These are phyloP conservation scores for Nitzschia inconspicua DNA, from an alignment of 108 stramenopile species.

Conservation along the genomic window DNA sequence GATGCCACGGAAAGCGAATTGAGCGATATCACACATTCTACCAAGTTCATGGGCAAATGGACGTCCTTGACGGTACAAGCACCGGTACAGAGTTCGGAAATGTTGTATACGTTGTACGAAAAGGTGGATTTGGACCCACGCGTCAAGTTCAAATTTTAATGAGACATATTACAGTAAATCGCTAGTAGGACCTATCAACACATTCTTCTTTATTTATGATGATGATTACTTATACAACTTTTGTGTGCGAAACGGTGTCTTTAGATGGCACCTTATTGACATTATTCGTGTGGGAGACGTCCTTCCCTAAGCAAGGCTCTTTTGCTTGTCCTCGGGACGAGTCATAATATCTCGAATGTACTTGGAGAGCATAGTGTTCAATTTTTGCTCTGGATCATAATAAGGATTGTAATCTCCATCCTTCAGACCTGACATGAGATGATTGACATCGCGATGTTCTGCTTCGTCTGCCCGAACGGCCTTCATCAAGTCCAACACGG, in stretches of 20 bases:
- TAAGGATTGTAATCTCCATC: conserved; percentile 65
- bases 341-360: conserved; percentile 80
- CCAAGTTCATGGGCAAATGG: conserved; percentile 78
- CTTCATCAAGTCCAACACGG: conserved; percentile 86
- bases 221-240: too few relatives aligned
- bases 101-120: conserved; percentile 83
- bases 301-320: neutral
- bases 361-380: conserved; percentile 63
- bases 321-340: conserved; percentile 2
- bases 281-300: neutral
- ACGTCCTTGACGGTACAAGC: conserved; percentile 79
- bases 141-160: conserved; percentile 90
- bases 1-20: conserved; percentile 63
- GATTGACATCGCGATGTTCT: conserved; percentile 94
- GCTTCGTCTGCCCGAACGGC: conserved; percentile 94
- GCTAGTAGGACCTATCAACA: too few relatives aligned
- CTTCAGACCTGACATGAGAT: conserved; percentile 36
- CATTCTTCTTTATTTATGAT: too few relatives aligned
- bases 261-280: neutral
- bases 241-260: too few relatives aligned
- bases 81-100: conserved; percentile 79
- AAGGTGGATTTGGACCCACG: conserved; percentile 75
- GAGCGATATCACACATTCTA: conserved; percentile 33
- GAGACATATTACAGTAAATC: too few relatives aligned
- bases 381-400: conserved; percentile 60